Conservation (phyloP, 78 protist genomes). For the Mantamonas sphyraenae region DNA sequence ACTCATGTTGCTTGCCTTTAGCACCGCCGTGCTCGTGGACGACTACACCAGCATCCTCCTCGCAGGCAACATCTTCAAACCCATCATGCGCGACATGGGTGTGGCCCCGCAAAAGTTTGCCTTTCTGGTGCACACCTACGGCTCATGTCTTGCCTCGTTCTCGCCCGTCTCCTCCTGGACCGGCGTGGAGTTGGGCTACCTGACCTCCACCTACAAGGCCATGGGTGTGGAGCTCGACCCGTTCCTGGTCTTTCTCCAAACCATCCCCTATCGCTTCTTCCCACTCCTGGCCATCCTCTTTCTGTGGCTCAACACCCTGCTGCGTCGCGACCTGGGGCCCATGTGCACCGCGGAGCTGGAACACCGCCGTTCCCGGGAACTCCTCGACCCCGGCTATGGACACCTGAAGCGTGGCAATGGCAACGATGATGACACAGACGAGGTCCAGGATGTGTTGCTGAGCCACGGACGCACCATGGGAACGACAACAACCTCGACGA, state of each 20-base stretch:
- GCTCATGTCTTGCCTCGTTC: neutral
- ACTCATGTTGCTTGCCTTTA: neutral
- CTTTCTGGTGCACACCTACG: neutral
- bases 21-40: constrained; percentile 3
- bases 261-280: neutral
- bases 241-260: neutral
- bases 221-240: neutral
- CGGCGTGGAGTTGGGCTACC: constrained; percentile 6
- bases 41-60: constrained; percentile 3
- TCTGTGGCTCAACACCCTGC: too few relatives aligned
- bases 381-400: too few relatives aligned
- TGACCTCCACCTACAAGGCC: neutral
- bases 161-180: constrained; percentile 18
- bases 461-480: too few relatives aligned
- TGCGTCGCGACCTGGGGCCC: neutral
- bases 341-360: neutral
- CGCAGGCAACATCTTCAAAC: neutral
- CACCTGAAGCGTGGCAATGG: too few relatives aligned
- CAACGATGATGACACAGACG: too few relatives aligned
- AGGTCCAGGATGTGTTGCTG: too few relatives aligned
- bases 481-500: too few relatives aligned
- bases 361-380: too few relatives aligned
- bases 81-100: too few relatives aligned
- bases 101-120: neutral
- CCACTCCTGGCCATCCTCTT: neutral